Base-by-base conservation (phyloP, 345 rosid species). In the Tarenaya hassleriana region DNA sequence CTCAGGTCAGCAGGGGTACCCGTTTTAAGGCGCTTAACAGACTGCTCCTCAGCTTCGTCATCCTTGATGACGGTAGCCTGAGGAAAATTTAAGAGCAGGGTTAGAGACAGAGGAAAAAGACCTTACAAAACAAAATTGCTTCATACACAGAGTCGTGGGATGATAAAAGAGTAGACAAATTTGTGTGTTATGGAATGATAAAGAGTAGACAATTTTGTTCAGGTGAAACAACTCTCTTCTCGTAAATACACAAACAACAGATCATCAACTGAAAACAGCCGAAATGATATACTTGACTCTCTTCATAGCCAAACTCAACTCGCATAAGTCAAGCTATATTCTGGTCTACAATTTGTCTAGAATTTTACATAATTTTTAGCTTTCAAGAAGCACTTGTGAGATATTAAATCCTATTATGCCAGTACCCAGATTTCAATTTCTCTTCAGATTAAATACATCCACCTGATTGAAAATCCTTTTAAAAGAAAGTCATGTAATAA, bases 31-130 rank as follows among this genome's bases (percentile, higher is more conserved):
- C 74, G 78, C 77, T 82, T 92, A 16, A 77, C 70, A 48, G 74
- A 73, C 54, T 76, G 88, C 71, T 82, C 96, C 14, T 69, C 59
- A 20, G 33, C 57, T 55, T 68, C 68, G 44, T 87, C 95, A 40
- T 77, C 70, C 60, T 87, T 91, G 58, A 62, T 73, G 58, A 77
- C 95, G 29, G 75, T 52, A 71, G 84, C 76, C 98, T 92, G 80
- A 77, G 77, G 57, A 60, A 31, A 48, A n/a, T n/a, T 44, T 50
- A 27, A 58, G 61, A 46, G 24, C 24, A 52, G 55, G 56, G 51
- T 61, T 16, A 55, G 40, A 50, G 9, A 39, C 16, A 41, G 34
- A 39, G 44, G 37, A 48, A 47, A 31, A 7, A 16, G 13, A 46
- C 40, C 13, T 31, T 58, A 2, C 2, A 24, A 24, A 24, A 24